Conservation (phyloP, 768 basidiomycete genomes). For the Rubroboletus pulcherrimus region DNA sequence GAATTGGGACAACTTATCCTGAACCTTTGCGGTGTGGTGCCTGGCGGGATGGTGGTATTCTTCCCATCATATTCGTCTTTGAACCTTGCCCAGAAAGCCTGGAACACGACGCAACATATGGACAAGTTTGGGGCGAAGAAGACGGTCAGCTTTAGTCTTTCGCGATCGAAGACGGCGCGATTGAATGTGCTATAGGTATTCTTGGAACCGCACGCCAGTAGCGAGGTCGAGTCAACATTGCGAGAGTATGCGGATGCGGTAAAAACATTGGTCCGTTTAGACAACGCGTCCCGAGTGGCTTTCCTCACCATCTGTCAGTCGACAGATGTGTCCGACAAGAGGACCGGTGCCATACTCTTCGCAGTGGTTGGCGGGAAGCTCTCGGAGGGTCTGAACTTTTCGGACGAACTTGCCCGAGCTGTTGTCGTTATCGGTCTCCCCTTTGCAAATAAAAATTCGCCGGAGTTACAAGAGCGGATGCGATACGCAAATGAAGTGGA, state of each 20-base stretch:
- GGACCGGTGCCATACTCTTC: constrained; percentile 74
- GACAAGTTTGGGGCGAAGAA: constrained; percentile 68
- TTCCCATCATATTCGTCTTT: constrained; percentile 89
- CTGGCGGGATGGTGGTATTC: constrained; percentile 90
- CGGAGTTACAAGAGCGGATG: constrained; percentile 89
- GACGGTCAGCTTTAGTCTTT: constrained; percentile 43
- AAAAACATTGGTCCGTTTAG: constrained; percentile 18
- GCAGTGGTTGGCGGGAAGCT: constrained; percentile 97
- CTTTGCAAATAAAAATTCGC: constrained; percentile 87
- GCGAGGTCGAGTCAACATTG: constrained; percentile 70
- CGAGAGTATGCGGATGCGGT: constrained; percentile 65
- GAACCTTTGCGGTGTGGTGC: constrained; percentile 76
- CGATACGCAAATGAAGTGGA: constrained; percentile 73
- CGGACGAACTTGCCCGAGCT: constrained; percentile 78
- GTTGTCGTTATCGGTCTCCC: constrained; percentile 89
- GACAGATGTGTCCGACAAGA: constrained; percentile 23
- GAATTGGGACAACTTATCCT: constrained; percentile 82
- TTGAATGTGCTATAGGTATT: constrained; percentile 58
- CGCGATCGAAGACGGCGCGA: neutral
- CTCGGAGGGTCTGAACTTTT: constrained; percentile 85
- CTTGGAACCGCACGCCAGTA: constrained; percentile 75
- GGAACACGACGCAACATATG: constrained; percentile 62
- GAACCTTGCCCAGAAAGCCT: constrained; percentile 58
- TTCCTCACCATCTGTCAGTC: constrained; percentile 20
- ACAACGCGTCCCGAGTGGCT: neutral